phyloP scores from a whole-genome alignment of 768 basidiomycete species.

The Lactifluus hygrophoroides region DNA sequence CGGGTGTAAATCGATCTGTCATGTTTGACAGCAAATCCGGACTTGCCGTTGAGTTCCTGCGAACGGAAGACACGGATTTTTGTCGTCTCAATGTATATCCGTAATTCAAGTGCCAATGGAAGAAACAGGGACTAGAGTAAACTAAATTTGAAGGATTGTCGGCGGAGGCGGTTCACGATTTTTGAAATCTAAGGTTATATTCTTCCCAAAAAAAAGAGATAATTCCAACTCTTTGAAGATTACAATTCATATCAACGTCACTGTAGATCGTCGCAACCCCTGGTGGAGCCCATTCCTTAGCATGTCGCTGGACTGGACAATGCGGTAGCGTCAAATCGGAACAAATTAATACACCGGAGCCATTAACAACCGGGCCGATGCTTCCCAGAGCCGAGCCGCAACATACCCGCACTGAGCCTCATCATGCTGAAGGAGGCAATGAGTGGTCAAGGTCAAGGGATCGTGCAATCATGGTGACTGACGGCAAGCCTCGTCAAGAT shows the following conservation, averaged over 20 bases:
- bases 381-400: neutral
- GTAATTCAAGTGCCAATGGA: conserved; percentile 2
- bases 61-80: neutral
- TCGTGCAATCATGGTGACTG: neutral
- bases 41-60: conserved; percentile 11
- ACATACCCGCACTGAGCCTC: too few species aligned
- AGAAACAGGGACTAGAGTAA: neutral
- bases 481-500: neutral
- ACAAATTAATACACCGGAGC: too few species aligned
- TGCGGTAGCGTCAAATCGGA: too few species aligned
- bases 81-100: neutral
- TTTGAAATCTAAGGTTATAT: neutral
- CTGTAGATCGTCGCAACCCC: neutral
- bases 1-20: conserved; percentile 3
- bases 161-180: neutral
- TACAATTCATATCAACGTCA: too few species aligned
- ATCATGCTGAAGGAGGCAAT: too few species aligned
- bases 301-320: too few species aligned
- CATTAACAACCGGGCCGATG: neutral
- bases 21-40: conserved; percentile 10
- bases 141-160: too few species aligned
- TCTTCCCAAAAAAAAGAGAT: neutral
- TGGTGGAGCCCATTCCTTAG: neutral
- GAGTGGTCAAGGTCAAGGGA: too few species aligned
- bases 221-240: too few species aligned